Evolutionary conservation across 1,284 basidiomycete genomes (phyloP).

Genomic region (Tremellales sp.): DNA sequence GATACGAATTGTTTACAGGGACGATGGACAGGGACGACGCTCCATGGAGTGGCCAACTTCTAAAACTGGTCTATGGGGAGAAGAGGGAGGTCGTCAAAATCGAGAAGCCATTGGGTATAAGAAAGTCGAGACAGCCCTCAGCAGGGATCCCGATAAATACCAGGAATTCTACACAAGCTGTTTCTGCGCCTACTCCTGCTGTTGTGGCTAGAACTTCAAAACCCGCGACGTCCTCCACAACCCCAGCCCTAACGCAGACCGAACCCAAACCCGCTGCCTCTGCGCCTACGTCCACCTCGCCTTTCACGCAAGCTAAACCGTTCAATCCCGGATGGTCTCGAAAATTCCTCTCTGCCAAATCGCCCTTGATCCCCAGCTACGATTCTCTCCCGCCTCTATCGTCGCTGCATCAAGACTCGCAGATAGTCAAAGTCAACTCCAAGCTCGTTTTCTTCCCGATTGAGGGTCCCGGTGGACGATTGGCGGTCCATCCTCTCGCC

Average conservation of each 20-base stretch:
- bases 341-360: constrained; percentile 49
- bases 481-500: constrained; percentile 45
- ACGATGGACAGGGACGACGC: constrained; percentile 16
- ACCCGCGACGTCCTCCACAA: not conserved
- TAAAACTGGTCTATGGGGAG: constrained; percentile 31
- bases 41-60: constrained; percentile 30
- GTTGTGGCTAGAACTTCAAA: not conserved
- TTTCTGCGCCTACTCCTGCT: not conserved
- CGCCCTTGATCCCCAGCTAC: constrained; percentile 50
- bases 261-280: constrained; percentile 1
- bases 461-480: constrained; percentile 50
- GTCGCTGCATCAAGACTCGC: constrained; percentile 47
- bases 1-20: constrained; percentile 33
- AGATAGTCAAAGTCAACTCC: constrained; percentile 39
- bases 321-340: constrained; percentile 49
- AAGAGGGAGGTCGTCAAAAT: constrained; percentile 35
- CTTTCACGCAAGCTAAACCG: constrained; percentile 6
- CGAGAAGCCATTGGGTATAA: constrained; percentile 3
- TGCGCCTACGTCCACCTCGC: not conserved
- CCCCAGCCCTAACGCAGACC: not conserved
- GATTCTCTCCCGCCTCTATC: constrained; percentile 47
- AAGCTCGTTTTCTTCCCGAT: constrained; percentile 49
- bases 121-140: not conserved
- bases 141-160: not conserved
- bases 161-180: not conserved